phyloP scores from a whole-genome alignment of 768 basidiomycete species.

The Fibroporia radiculosa region DNA sequence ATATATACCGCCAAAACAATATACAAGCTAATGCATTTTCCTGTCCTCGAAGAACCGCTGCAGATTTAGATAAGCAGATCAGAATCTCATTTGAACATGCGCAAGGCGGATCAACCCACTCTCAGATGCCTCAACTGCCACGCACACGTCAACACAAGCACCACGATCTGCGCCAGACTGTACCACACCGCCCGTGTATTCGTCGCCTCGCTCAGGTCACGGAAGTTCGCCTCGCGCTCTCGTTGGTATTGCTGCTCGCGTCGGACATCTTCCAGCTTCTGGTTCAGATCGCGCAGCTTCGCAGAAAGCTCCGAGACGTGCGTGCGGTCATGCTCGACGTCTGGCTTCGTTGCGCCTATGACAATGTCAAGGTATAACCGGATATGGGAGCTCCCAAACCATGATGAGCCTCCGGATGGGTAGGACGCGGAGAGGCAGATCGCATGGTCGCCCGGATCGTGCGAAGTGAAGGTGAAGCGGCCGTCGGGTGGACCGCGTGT shows the following conservation, averaged over 20 bases:
- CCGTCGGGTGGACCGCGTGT: conserved; percentile 89
- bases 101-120: too few relatives aligned
- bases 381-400: conserved; percentile 80
- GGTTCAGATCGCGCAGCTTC: conserved; percentile 88
- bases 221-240: conserved; percentile 86
- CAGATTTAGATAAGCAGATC: not conserved
- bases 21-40: conserved; percentile 51
- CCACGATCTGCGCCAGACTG: conserved; percentile 77
- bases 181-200: conserved; percentile 97
- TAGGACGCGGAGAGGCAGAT: conserved; percentile 95
- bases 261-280: conserved; percentile 86
- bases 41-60: conserved; percentile 86
- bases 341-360: conserved; percentile 81
- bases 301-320: conserved; percentile 77
- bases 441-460: conserved; percentile 93
- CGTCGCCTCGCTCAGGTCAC: conserved; percentile 82
- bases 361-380: conserved; percentile 92
- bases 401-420: conserved; percentile 57
- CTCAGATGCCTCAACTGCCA: conserved; percentile 94
- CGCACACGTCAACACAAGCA: conserved; percentile 75
- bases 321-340: conserved; percentile 79
- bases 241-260: conserved; percentile 97
- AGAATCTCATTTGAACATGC: not conserved
- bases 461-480: conserved; percentile 95
- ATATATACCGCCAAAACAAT: conserved; percentile 11